Percentiles rank a stretch among this genome's conserved stretches.
These are phyloP conservation scores for Cytospora schulzeri DNA, from an alignment of 2,329 filamentous ascomycete species.

Conservation along the genomic window DNA sequence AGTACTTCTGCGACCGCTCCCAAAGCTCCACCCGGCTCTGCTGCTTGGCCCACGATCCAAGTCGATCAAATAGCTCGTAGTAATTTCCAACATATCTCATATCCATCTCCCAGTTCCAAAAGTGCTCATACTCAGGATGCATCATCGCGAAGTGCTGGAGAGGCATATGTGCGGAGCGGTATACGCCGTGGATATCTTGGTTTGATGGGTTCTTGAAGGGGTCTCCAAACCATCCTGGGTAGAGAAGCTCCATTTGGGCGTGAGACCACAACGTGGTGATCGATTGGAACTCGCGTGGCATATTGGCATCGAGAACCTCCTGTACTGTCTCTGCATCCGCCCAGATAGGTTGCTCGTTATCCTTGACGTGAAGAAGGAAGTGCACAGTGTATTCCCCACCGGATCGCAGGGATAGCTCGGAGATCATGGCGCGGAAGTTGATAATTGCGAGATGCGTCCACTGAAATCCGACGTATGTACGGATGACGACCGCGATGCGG, in stretches of 20 bases:
- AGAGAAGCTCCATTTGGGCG: constrained; percentile 78
- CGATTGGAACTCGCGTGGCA: constrained; percentile 76
- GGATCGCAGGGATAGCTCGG: constrained; percentile 74
- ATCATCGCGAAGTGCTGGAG: constrained; percentile 65
- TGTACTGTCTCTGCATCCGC: constrained; percentile 75
- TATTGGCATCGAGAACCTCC: constrained; percentile 65
- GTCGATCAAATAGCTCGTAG: constrained; percentile 72
- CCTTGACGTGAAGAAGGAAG: constrained; percentile 83
- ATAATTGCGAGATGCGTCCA: constrained; percentile 79
- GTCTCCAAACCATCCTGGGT: constrained; percentile 70
- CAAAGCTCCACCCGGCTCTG: constrained; percentile 74
- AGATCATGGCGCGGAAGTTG: constrained; percentile 79
- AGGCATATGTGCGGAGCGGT: constrained; percentile 65
- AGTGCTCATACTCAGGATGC: constrained; percentile 66
- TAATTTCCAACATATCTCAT: constrained; percentile 66
- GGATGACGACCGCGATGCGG: constrained; percentile 75
- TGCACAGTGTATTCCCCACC: constrained; percentile 83
- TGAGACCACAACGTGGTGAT: constrained; percentile 86
- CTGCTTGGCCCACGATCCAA: constrained; percentile 65
- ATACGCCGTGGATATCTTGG: constrained; percentile 67
- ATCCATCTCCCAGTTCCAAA: constrained; percentile 74
- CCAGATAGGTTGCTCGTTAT: constrained; percentile 79
- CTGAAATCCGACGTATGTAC: constrained; percentile 77
- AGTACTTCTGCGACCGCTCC: constrained; percentile 78
- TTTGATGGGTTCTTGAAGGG: constrained; percentile 61